Base-by-base conservation (phyloP, 805 yeast species). In the Candida glaebosa region DNA sequence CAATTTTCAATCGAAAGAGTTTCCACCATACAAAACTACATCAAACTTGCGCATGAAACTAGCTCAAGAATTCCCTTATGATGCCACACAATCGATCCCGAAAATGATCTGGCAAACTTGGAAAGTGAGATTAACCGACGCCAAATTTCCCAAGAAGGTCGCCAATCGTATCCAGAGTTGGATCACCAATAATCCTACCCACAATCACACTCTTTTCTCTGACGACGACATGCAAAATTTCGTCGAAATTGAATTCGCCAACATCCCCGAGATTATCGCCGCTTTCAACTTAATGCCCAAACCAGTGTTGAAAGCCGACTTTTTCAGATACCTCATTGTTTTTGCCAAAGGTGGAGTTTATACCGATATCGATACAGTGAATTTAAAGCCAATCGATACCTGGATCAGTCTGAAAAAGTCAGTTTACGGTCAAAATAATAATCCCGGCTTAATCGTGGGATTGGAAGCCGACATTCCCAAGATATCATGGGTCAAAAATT, bases 401-500 rank as follows among this genome's bases (percentile, higher is more conserved):
- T 93, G 99, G 99, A 67, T 82, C 12, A 78, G 90, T 0, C 59
- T 63, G 31, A 63, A 72, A 42, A 51, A 41, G 22, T 59, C 47
- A 6, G 41, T 61, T 3, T 40, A 53, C 18, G 66, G 47, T n/a
- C 51, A 62, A 39, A 52, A 60, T 24, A 58, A 56, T 42, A 57
- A 58, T n/a, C 76, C 87, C 2, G 98, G 98, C 0, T 69, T 91
- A 17, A 81, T 84, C 2, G 77, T 91, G 5, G 98, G 98, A 0
- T 86, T 91, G 33, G 99, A 93, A 59, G 97, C 97, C 1, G 99
- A 93, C 53, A 96, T 98, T 0, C 96, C 91, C 59, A 72, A 97
- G 51, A 83, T 83, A 0, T 98, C 93, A 61, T 93, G 99, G 99
- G 67, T 75, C 18, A 83, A 83, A 6, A 89, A 95, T 89, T 91